Evolutionary conservation across 2,329 filamentous ascomycete genomes (phyloP), one percentile per base, ranked within the genome.

Genomic region (Decorospora gaudefroyi): DNA sequence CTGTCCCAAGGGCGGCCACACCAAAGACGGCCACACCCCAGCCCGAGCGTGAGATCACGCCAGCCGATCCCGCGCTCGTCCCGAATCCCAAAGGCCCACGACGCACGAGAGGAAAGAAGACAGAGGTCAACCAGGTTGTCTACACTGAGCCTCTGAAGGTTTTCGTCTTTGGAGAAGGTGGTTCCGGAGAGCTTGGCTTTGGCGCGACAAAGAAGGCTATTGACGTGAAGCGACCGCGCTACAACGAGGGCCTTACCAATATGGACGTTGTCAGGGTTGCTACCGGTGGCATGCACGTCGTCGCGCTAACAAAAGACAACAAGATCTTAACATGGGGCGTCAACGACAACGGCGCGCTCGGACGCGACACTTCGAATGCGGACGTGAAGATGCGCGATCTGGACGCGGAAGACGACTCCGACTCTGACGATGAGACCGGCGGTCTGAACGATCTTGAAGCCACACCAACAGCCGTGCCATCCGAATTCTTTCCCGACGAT

Each of bases 281-380:
- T 36, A 84, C 85, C 48, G 89, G 89, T 49, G 88, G 88, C 43
- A 92, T 95, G 88, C 89, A 95, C 71, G 84, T 79, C 38, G 76
- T 87, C 51, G 88, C 85, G 3, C 74, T 93, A 38, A 92, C 89
- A 35, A 80, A 84, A 56, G 86, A 92, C 69, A 89, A 90, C 76
- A 85, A 84, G 72, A 87, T 95, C 57, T 74, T 90, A 40, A 90
- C 87, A 18, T 95, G 89, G 89, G 89, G 89, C 40, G 88, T 93
- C 57, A 93, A 93, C 65, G 89, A 95, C 64, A 84, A 90, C 63
- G 86, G 87, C 51, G 87, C 89, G 6, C 78, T 95, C 25, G 89
- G 89, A 28, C 79, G 89, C 63, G 81, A 88, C 64, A 91, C 87
- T 3, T 74, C 73, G 9, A 86, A 84, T 78, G 65, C 51, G 4